A percentile compares a stretch with the other conserved stretches of the same genome.
Conservation (phyloP, 257 asterid genomes). For the Solanum dulcamara region DNA sequence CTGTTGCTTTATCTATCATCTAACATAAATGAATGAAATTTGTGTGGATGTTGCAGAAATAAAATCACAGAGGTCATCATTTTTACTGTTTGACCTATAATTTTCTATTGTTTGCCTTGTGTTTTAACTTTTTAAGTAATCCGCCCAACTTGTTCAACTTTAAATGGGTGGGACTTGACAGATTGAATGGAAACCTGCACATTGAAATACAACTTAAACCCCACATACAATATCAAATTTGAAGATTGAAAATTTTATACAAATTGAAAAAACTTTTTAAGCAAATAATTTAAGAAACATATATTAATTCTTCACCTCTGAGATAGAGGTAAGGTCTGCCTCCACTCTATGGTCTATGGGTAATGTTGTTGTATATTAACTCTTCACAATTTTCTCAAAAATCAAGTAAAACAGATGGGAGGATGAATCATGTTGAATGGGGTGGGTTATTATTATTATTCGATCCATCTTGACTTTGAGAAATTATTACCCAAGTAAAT, state of each 20-base stretch:
- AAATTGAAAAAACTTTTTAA: not conserved
- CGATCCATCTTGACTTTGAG: no score
- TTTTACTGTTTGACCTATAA: not conserved
- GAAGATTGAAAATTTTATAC: not conserved
- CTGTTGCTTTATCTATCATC: not conserved
- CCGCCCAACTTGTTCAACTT: not conserved
- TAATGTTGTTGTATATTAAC: no score
- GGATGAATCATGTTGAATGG: no score
- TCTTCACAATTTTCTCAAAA: no score
- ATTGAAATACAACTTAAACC: not conserved
- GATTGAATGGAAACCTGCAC: not conserved
- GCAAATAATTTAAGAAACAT: not conserved
- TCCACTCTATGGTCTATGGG: no score
- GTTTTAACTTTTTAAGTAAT: not conserved
- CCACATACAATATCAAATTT: not conserved
- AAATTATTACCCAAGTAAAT: no score
- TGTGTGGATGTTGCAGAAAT: not conserved
- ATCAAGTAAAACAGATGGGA: no score
- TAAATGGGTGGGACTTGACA: not conserved
- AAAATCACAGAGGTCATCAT: not conserved
- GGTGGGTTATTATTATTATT: no score
- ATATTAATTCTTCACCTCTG: not conserved
- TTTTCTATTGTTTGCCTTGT: not conserved
- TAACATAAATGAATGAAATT: not conserved
- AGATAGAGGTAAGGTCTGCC: no score